Evolutionary conservation across 2,329 filamentous ascomycete genomes (phyloP).

Genomic region (Colletotrichum gloeosporioides): DNA sequence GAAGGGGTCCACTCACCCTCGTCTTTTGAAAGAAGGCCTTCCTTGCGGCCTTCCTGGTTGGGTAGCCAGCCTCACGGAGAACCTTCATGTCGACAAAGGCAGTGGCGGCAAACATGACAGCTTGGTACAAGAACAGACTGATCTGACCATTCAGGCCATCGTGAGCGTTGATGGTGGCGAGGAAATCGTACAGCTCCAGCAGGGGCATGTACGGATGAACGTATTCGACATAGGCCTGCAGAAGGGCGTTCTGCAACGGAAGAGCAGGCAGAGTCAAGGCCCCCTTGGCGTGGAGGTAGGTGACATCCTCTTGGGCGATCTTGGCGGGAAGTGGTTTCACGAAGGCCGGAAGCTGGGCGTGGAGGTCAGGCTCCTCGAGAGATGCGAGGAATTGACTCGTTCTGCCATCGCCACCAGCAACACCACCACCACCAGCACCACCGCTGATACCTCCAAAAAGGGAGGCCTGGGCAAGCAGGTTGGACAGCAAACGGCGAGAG

Average conservation of each 20-base stretch:
- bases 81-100: slow-evolving; percentile 85
- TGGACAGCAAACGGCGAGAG: slow-evolving; percentile 22
- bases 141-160: slow-evolving; percentile 75
- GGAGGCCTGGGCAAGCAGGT: slow-evolving; percentile 24
- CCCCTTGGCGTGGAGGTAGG: slow-evolving; percentile 84
- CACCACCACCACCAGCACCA: slow-evolving; percentile 19
- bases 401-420: slow-evolving; percentile 34
- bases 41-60: slow-evolving; percentile 78
- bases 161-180: slow-evolving; percentile 64
- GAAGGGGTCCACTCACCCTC: slow-evolving; percentile 62
- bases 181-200: slow-evolving; percentile 69
- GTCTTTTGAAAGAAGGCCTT: slow-evolving; percentile 90
- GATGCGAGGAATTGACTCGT: slow-evolving; percentile 50
- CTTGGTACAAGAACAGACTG: slow-evolving; percentile 89
- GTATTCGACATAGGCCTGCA: slow-evolving; percentile 85
- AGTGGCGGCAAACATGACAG: slow-evolving; percentile 91
- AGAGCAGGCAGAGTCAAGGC: slow-evolving; percentile 77
- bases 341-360: slow-evolving; percentile 65
- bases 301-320: slow-evolving; percentile 81
- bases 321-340: slow-evolving; percentile 80
- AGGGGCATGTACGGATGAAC: slow-evolving; percentile 95
- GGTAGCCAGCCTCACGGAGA: slow-evolving; percentile 78
- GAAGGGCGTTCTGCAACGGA: slow-evolving; percentile 77
- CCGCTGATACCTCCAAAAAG: slow-evolving; percentile 33
- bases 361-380: slow-evolving; percentile 51